These are phyloP conservation scores for Catharanthus roseus DNA, from an alignment of 257 asterid species.

Conservation along the genomic window DNA sequence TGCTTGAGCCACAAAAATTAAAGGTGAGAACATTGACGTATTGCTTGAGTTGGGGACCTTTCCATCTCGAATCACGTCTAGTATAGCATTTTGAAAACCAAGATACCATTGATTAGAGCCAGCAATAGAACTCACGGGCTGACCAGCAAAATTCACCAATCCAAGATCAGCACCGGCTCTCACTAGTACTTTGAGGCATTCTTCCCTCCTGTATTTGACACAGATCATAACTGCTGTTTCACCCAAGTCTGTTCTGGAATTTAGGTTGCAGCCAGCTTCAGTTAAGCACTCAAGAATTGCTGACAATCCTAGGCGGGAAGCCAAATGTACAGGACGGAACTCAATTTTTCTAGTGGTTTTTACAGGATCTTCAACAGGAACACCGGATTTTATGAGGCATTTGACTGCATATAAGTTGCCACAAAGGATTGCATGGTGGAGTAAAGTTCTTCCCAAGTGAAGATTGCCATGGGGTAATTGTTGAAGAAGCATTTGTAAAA, in stretches of 20 bases:
- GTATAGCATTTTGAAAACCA: constrained; percentile 49
- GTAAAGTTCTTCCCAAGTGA: constrained; percentile 54
- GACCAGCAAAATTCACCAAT: constrained; percentile 44
- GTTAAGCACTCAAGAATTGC: constrained; percentile 43
- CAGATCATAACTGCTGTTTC: constrained; percentile 65
- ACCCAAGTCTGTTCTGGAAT: constrained; percentile 45
- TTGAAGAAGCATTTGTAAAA: constrained; percentile 55
- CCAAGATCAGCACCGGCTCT: constrained; percentile 75
- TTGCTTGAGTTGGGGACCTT: constrained; percentile 44
- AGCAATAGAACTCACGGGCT: constrained; percentile 47
- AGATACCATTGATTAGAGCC: constrained; percentile 37
- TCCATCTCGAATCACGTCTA: constrained; percentile 46
- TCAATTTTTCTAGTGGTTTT: constrained; percentile 40
- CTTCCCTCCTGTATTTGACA: constrained; percentile 42
- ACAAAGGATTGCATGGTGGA: constrained; percentile 79
- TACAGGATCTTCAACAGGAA: constrained; percentile 43
- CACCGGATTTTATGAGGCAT: constrained; percentile 45
- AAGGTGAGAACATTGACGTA: constrained; percentile 44
- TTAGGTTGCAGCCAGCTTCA: constrained; percentile 54
- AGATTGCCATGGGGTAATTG: constrained; percentile 31
- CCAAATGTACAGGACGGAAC: constrained; percentile 61
- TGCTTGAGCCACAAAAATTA: constrained; percentile 55
- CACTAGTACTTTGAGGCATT: constrained; percentile 50
- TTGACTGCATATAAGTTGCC: constrained; percentile 46
- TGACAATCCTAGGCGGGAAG: constrained; percentile 58